A percentile compares a stretch with the other conserved stretches of the same genome.
These are phyloP conservation scores for Trichoderma sp. DNA, from an alignment of 2,329 filamentous ascomycete genomes.

Conservation along the genomic window DNA sequence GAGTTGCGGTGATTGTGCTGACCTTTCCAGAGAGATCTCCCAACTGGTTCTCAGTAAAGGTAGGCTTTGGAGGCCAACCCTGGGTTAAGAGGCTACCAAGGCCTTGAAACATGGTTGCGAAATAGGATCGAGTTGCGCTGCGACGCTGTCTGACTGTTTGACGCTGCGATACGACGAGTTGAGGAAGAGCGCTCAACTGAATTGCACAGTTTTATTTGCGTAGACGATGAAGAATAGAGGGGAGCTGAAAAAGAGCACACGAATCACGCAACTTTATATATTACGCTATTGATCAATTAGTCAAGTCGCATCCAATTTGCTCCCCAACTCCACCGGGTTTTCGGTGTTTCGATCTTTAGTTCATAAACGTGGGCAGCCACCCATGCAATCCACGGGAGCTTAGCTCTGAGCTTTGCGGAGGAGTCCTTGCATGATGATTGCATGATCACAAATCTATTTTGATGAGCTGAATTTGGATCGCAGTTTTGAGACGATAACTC, in stretches of 20 bases:
- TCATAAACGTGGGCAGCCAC: not conserved
- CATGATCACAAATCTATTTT: not conserved
- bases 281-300: not conserved
- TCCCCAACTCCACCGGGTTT: not conserved
- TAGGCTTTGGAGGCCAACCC: conserved; percentile 27
- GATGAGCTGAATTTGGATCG: not conserved
- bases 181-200: not conserved
- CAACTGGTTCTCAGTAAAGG: conserved; percentile 59
- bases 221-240: not conserved
- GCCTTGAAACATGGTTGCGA: not conserved
- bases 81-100: conserved; percentile 6
- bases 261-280: not conserved
- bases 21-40: conserved; percentile 54
- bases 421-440: not conserved
- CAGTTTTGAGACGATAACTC: not conserved
- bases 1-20: not conserved
- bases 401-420: not conserved
- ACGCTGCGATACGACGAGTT: not conserved
- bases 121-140: not conserved
- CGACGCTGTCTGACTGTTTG: not conserved
- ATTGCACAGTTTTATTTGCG: not conserved
- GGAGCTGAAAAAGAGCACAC: not conserved
- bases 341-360: not conserved
- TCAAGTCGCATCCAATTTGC: not conserved
- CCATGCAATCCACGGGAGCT: not conserved